phyloP scores from a whole-genome alignment of 148 eudicot species.

The Cornus kousa region DNA sequence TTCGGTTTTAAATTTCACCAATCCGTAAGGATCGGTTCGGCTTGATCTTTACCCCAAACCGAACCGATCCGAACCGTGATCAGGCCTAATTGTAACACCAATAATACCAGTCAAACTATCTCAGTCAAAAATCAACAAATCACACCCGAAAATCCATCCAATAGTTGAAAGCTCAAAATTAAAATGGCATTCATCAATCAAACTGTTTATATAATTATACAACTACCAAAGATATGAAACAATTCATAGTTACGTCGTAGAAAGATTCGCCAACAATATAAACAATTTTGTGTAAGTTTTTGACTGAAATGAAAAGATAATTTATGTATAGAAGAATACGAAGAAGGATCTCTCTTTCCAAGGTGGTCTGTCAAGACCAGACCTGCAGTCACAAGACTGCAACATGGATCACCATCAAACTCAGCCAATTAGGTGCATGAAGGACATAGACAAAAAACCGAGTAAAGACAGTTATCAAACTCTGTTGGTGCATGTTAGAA shows the following conservation, averaged over 20 bases:
- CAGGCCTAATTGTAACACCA: no score
- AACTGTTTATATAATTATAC: no score
- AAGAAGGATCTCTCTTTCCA: background rate
- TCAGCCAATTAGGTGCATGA: background rate
- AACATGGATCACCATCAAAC: background rate
- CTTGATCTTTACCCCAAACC: no score
- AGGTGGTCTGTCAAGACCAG: background rate
- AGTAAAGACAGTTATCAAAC: conserved; percentile 33
- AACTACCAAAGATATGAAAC: background rate
- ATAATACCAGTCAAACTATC: background rate
- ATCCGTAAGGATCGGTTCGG: no score
- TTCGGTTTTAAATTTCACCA: no score
- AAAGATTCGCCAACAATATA: background rate
- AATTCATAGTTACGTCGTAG: background rate
- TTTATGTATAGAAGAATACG: background rate
- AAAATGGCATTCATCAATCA: background rate
- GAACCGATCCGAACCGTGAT: no score
- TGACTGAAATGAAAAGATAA: background rate
- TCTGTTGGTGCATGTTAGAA: conserved; percentile 72
- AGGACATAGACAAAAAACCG: conserved; percentile 9
- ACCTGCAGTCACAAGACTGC: background rate
- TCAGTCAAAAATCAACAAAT: background rate
- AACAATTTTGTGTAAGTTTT: background rate
- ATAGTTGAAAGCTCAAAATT: background rate
- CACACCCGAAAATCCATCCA: background rate